Conservation (phyloP, 768 basidiomycete species). For the Hygrophoropsis aurantiaca region DNA sequence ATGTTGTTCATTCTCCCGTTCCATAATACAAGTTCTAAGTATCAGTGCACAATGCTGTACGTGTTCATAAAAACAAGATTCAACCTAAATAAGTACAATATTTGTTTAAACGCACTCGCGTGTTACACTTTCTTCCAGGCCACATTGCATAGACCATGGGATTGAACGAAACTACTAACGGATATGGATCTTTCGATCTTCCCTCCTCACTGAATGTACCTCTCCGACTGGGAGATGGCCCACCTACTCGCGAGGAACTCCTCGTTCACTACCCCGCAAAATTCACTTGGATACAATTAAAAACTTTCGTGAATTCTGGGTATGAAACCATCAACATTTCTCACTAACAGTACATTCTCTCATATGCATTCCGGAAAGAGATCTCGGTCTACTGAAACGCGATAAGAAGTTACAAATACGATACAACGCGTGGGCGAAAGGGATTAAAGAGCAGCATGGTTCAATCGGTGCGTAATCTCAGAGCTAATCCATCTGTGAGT, state of each 20-base stretch:
- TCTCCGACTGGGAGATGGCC: conserved; percentile 55
- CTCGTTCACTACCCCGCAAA: conserved; percentile 67
- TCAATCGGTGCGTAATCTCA: conserved; percentile 52
- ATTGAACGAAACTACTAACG: no score
- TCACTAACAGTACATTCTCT: not conserved
- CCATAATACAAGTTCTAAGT: no score
- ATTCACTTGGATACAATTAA: conserved; percentile 76
- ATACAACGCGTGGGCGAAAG: conserved; percentile 59
- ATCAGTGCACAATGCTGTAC: no score
- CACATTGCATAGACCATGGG: no score
- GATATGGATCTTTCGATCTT: no score
- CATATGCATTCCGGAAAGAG: conserved; percentile 42
- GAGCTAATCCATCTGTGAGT: not conserved
- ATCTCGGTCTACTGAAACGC: conserved; percentile 78
- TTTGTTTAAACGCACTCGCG: no score
- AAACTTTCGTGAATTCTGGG: conserved; percentile 80
- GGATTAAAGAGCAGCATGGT: conserved; percentile 60
- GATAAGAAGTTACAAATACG: conserved; percentile 66
- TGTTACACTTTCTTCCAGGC: no score
- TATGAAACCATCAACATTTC: conserved; percentile 23
- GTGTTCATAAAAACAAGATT: no score
- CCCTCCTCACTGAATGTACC: conserved; percentile 28
- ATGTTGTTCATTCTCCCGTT: no score
- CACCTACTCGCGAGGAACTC: conserved; percentile 68
- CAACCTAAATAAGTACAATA: no score